Percentiles rank a stretch among this genome's conserved stretches.
Evolutionary conservation across 1,284 basidiomycete species (phyloP).

Genomic region (Ceratobasidium theobromae): DNA sequence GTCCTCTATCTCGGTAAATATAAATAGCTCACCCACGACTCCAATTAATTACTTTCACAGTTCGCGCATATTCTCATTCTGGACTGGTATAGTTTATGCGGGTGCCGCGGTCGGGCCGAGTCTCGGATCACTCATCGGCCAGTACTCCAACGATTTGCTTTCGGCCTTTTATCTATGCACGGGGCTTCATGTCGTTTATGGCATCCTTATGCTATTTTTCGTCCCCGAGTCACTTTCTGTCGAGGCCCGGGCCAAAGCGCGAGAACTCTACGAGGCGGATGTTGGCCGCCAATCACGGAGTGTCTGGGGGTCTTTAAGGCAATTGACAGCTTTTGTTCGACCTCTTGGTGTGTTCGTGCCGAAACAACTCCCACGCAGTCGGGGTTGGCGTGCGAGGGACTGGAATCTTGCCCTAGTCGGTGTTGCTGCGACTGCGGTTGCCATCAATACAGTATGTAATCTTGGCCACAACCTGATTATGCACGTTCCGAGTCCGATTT

Average conservation of each 20-base stretch:
- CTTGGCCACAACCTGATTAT: conserved; percentile 16
- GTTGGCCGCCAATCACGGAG: neutral
- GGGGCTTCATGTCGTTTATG: conserved; percentile 52
- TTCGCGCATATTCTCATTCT: conserved; percentile 65
- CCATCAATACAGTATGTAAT: conserved; percentile 49
- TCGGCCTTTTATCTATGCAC: conserved; percentile 73
- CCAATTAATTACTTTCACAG: neutral
- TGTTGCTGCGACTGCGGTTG: conserved; percentile 44
- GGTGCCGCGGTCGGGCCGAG: conserved; percentile 75
- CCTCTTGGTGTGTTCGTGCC: conserved; percentile 71
- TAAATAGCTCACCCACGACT: neutral
- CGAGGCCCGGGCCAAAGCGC: conserved; percentile 27
- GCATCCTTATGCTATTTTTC: conserved; percentile 56
- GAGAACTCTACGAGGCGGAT: conserved; percentile 33
- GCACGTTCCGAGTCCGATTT: neutral
- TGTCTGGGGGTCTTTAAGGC: conserved; percentile 28
- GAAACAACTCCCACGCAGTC: conserved; percentile 43
- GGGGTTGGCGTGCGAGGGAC: conserved; percentile 47
- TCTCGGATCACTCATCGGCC: conserved; percentile 66
- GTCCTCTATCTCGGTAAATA: conserved; percentile 48
- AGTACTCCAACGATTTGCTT: conserved; percentile 57
- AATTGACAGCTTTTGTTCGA: conserved; percentile 51
- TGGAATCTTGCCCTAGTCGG: conserved; percentile 70
- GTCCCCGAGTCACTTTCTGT: conserved; percentile 73
- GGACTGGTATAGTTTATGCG: conserved; percentile 61